Evolutionary conservation across 2,329 filamentous ascomycete species (phyloP).

Genomic region (Botrytis fabae): DNA sequence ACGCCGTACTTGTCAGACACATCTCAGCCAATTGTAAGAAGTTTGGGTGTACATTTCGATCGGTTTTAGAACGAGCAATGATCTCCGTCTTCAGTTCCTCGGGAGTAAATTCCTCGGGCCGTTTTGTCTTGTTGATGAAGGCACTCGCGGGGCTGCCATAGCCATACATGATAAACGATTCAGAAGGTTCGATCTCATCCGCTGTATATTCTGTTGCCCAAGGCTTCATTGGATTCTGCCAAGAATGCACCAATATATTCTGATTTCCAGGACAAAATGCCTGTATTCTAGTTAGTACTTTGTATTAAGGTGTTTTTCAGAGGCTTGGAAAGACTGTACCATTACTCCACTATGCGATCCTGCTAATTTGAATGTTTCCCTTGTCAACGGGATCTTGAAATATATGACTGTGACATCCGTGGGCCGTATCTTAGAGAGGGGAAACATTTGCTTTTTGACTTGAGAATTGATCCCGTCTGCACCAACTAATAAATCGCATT

Average conservation of each 20-base stretch:
- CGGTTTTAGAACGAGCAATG: slow-evolving; percentile 26
- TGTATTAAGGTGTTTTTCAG: background rate
- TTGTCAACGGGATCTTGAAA: slow-evolving; percentile 37
- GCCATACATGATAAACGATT: slow-evolving; percentile 39
- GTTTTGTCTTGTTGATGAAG: slow-evolving; percentile 34
- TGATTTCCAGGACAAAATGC: slow-evolving; percentile 34
- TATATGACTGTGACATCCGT: slow-evolving; percentile 35
- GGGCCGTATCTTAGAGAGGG: slow-evolving; percentile 28
- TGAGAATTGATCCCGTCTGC: slow-evolving; percentile 57
- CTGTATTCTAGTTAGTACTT: slow-evolving; percentile 24
- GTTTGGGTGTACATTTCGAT: slow-evolving; percentile 29
- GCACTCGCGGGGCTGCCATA: slow-evolving; percentile 29
- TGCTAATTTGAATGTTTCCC: slow-evolving; percentile 30
- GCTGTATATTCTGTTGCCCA: slow-evolving; percentile 32
- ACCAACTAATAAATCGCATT: slow-evolving; percentile 55
- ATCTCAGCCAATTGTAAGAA: slow-evolving; percentile 31
- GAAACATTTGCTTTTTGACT: slow-evolving; percentile 44
- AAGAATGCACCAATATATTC: slow-evolving; percentile 36
- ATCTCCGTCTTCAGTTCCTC: slow-evolving; percentile 35
- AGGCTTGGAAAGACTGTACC: slow-evolving; percentile 23
- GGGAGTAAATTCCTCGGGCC: slow-evolving; percentile 27
- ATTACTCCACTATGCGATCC: slow-evolving; percentile 30
- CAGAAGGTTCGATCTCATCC: slow-evolving; percentile 31
- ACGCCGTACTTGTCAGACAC: slow-evolving; percentile 31
- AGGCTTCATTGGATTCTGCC: slow-evolving; percentile 33